Base-by-base conservation (phyloP, 2,329 filamentous ascomycete genomes). In the Cladophialophora carrionii region DNA sequence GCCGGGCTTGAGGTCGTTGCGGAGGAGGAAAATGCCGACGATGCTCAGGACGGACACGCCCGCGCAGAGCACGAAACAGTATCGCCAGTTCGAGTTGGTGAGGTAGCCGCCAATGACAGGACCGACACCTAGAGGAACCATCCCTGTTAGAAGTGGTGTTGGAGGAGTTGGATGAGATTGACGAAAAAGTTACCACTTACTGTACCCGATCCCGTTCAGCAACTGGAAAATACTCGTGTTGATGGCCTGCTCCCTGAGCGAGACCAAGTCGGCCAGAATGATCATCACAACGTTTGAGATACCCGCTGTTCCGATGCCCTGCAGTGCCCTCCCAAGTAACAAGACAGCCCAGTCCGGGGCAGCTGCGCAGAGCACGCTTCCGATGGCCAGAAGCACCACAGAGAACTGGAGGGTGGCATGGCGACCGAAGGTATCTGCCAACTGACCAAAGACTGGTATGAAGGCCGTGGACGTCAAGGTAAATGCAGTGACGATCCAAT, bases 221-320 rank as follows among this genome's bases (percentile, higher is more conserved):
- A 90, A 69, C 0, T 85, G 82, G 67, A 90, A 88, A 7, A 86
- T 75, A 1, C 85, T 84, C 77, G 84, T 88, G 69, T 88, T 89
- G 68, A 81, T 82, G 1, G 86, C 83, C 61, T 87, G 87, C 66
- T 89, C 87, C 53, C 81, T 77, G 5, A 90, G 17, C 76, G 79
- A 64, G 74, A 77, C 20, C 78, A 75, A 24, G 83, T 75, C 66
- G 82, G 83, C 46, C 81, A 73, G 53, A 81, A 79, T 29, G 80
- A 81, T 52, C 82, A 83, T 24, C 73, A 75, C 71, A 81, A 83
- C 87, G 63, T 84, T 84, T 71, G 90, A 87, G 65, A 85, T 79
- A 26, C 83, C 83, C 32, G 82, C 82, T 14, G 77, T 77, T 4
- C 82, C 83, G 0, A 84, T 70, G 61, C 83, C 83, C 31, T 82